Conservation (phyloP, 2,329 filamentous ascomycete genomes). For the Tolypocladium nubicola region DNA sequence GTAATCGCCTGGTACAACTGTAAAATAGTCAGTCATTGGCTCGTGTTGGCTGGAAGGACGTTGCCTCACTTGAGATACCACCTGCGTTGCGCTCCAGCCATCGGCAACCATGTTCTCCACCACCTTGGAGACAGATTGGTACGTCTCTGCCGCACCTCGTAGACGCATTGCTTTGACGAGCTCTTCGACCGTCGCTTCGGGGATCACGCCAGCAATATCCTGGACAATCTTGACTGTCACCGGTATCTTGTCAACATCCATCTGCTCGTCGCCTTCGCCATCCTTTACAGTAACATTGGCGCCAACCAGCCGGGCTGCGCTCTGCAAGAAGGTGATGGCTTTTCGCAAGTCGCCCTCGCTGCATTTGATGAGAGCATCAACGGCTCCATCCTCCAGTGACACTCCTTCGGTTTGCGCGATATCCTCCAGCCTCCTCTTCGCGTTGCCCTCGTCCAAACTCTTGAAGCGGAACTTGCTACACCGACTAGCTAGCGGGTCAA, state of each 20-base stretch:
- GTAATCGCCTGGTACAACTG: conserved; percentile 75
- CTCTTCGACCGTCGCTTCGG: conserved; percentile 57
- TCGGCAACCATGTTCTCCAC: conserved; percentile 90
- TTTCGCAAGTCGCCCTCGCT: conserved; percentile 92
- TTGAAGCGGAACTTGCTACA: conserved; percentile 99
- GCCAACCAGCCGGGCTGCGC: conserved; percentile 79
- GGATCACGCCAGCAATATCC: conserved; percentile 94
- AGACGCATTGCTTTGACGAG: conserved; percentile 71
- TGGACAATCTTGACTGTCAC: conserved; percentile 76
- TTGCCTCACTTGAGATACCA: conserved; percentile 60
- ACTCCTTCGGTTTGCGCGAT: conserved; percentile 78
- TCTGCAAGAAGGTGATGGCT: conserved; percentile 93
- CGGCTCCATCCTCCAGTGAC: conserved; percentile 62
- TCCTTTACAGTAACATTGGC: conserved; percentile 42
- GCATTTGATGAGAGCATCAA: conserved; percentile 75
- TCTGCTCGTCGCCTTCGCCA: conserved; percentile 45
- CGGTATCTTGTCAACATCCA: conserved; percentile 47
- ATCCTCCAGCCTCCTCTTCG: conserved; percentile 64
- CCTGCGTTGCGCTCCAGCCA: conserved; percentile 90
- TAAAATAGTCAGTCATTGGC: conserved; percentile 5
- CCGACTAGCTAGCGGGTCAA: conserved; percentile 84
- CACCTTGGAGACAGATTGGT: conserved; percentile 63
- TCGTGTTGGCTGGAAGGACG: background rate
- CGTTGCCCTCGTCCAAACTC: conserved; percentile 79
- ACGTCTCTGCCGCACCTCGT: conserved; percentile 50